Percentiles rank a stretch among this genome's conserved stretches.
Evolutionary conservation across 2,329 filamentous ascomycete genomes (phyloP).

Genomic region (Aspergillus melleus): DNA sequence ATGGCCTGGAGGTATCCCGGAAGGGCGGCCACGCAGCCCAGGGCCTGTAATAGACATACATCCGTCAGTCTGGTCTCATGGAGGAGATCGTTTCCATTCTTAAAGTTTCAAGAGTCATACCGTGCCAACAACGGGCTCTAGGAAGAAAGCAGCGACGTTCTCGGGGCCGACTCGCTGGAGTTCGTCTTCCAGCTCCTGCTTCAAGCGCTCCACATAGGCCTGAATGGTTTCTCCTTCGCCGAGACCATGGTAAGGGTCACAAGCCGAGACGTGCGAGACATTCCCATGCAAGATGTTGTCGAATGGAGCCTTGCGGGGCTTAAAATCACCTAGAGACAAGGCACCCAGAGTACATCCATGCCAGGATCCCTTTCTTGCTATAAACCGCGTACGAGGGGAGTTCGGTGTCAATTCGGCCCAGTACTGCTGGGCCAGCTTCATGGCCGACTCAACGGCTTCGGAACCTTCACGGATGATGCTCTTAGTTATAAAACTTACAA

Average conservation of each 20-base stretch:
- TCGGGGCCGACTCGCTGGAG: constrained; percentile 63
- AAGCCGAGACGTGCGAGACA: constrained; percentile 61
- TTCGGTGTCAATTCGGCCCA: constrained; percentile 56
- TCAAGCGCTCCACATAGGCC: constrained; percentile 59
- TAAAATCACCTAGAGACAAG: constrained; percentile 65
- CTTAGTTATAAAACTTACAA: not conserved
- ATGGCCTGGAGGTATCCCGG: constrained; percentile 68
- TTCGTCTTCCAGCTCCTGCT: constrained; percentile 63
- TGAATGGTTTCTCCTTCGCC: constrained; percentile 50
- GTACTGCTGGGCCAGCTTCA: constrained; percentile 67
- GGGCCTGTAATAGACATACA: constrained; percentile 17
- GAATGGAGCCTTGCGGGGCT: constrained; percentile 59
- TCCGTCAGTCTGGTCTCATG: too few relatives aligned
- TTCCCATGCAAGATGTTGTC: constrained; percentile 57
- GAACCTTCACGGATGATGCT: constrained; percentile 42
- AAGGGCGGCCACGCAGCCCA: constrained; percentile 65
- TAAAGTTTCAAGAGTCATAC: constrained; percentile 29
- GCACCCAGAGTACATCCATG: constrained; percentile 70
- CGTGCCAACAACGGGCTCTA: constrained; percentile 68
- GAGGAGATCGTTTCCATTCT: too few relatives aligned
- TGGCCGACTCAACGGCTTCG: constrained; percentile 65
- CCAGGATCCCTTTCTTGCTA: constrained; percentile 64
- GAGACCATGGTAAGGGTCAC: constrained; percentile 62
- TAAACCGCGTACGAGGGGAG: constrained; percentile 57
- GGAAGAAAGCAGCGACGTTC: constrained; percentile 69